Percentiles rank a stretch among this genome's conserved stretches.
Conservation (phyloP, 1,139 yeast genomes). For the Sugiyamaella castrensis region DNA sequence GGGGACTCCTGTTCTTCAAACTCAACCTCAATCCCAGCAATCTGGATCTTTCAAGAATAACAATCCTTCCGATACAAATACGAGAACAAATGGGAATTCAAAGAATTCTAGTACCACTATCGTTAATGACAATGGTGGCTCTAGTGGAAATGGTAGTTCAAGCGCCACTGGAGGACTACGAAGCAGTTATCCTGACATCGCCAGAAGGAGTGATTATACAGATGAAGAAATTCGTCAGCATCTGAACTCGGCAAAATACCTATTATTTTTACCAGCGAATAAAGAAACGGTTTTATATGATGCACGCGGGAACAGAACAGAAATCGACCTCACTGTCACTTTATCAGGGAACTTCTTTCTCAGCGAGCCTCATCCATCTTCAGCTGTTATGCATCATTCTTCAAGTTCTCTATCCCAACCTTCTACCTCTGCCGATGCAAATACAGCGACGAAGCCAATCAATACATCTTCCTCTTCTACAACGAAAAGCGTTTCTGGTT, state of each 20-base stretch:
- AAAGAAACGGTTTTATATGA: constrained; percentile 28
- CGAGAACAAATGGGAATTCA: neutral
- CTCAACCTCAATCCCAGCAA: neutral
- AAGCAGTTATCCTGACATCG: neutral
- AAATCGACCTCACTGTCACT: constrained; percentile 24
- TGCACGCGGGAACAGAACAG: constrained; percentile 23
- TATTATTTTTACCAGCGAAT: constrained; percentile 26
- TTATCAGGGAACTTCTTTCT: constrained; percentile 32
- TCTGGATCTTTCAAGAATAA: neutral
- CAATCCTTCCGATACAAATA: neutral
- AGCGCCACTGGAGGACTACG: neutral
- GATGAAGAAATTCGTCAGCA: constrained; percentile 22
- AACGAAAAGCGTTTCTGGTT: neutral
- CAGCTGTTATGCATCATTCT: neutral
- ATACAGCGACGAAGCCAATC: neutral
- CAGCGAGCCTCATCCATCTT: constrained; percentile 22
- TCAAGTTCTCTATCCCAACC: neutral
- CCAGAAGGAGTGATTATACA: constrained; percentile 6
- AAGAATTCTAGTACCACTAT: neutral
- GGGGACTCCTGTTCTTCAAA: constrained; percentile 3
- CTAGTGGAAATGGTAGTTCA: neutral
- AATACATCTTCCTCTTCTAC: neutral
- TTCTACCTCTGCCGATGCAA: neutral
- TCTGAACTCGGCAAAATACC: constrained; percentile 20
- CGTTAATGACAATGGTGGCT: neutral